Percentiles rank a stretch among this genome's conserved stretches.
Conservation (phyloP, 805 yeast species). For the Citeromyces nyonsensis region DNA sequence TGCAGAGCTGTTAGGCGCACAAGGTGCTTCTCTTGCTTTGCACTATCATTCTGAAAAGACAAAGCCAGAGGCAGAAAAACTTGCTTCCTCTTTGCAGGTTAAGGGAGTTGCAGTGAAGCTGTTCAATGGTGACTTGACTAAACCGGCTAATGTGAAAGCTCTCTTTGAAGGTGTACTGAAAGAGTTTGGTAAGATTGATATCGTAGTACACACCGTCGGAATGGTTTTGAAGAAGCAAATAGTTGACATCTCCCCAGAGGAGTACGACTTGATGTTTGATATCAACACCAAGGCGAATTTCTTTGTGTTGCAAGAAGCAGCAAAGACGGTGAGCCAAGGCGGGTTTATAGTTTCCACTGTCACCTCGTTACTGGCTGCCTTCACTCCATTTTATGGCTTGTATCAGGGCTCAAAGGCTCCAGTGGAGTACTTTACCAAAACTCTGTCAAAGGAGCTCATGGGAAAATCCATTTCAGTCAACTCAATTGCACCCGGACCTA, state of each 20-base stretch:
- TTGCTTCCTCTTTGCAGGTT: conserved; percentile 19
- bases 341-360: conserved; percentile 44
- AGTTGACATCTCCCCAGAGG: conserved; percentile 32
- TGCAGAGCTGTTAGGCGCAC: conserved; percentile 35
- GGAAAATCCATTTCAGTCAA: conserved; percentile 30
- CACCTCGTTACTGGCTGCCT: conserved; percentile 54
- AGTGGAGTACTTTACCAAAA: conserved; percentile 34
- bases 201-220: conserved; percentile 58
- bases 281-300: conserved; percentile 47
- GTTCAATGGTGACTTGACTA: conserved; percentile 24
- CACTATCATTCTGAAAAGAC: conserved; percentile 36
- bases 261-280: conserved; percentile 35
- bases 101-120: conserved; percentile 23
- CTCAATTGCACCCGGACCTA: conserved; percentile 51
- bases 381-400: conserved; percentile 31
- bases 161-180: conserved; percentile 29
- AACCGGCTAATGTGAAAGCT: conserved; percentile 22
- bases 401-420: conserved; percentile 46
- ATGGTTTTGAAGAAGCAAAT: conserved; percentile 49
- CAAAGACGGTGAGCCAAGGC: conserved; percentile 26
- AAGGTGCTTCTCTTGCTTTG: conserved; percentile 35
- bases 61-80: conserved; percentile 15
- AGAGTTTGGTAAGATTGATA: conserved; percentile 34
- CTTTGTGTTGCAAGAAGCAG: conserved; percentile 43
- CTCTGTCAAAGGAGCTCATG: conserved; percentile 38